Evolutionary conservation across 2,329 filamentous ascomycete genomes (phyloP).

Genomic region (Metarhizium rileyi): DNA sequence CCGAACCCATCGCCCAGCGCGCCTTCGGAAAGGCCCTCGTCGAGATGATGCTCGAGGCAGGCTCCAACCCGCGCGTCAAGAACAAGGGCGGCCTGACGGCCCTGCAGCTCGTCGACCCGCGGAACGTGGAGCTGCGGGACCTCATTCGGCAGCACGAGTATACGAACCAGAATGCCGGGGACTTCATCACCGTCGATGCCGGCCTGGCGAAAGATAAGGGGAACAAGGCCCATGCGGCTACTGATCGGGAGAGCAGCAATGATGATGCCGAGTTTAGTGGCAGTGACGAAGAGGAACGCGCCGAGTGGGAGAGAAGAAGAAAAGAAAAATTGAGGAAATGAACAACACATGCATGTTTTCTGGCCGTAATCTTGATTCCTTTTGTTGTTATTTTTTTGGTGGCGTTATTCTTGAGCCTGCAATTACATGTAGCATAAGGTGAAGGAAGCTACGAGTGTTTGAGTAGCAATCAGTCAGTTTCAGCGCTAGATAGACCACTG

Average conservation of each 20-base stretch:
- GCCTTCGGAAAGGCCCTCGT: conserved; percentile 57
- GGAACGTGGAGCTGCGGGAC: conserved; percentile 50
- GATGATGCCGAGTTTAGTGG: conserved; percentile 53
- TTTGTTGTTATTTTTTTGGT: background rate
- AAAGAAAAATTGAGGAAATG: conserved; percentile 27
- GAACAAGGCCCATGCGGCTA: conserved; percentile 12
- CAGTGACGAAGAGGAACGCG: conserved; percentile 55
- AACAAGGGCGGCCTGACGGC: conserved; percentile 69
- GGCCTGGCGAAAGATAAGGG: background rate
- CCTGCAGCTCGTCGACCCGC: conserved; percentile 62
- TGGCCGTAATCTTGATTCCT: background rate
- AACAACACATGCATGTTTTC: conserved; percentile 6
- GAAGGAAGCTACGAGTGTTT: too few species aligned
- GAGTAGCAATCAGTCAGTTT: background rate
- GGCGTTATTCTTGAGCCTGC: background rate
- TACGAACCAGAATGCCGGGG: conserved; percentile 45
- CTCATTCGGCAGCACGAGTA: conserved; percentile 65
- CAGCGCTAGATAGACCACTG: background rate
- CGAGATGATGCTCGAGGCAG: conserved; percentile 75
- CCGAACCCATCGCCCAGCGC: conserved; percentile 51
- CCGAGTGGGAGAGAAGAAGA: conserved; percentile 47
- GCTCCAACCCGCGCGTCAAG: conserved; percentile 44
- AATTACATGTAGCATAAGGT: background rate
- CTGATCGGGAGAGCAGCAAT: conserved; percentile 26
- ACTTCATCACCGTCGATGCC: conserved; percentile 37